Evolutionary conservation across 2,329 filamentous ascomycete genomes (phyloP), one percentile per base, ranked within the genome.

Genomic region (Aurifilum marmelostoma): DNA sequence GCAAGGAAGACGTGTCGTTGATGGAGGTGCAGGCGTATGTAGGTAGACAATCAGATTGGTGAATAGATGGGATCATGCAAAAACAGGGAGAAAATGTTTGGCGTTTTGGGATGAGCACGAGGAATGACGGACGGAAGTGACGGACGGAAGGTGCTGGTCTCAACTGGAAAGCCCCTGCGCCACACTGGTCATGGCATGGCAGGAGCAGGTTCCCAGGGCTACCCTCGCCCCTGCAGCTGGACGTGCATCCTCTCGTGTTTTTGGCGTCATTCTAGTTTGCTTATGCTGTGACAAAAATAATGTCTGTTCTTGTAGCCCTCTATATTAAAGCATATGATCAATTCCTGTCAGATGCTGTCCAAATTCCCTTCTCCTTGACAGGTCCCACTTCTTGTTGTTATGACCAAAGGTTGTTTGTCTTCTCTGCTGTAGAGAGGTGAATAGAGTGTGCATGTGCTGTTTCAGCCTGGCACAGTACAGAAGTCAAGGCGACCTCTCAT

Each of bases 91-190:
- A 54, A 24, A 27, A 27, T 12, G n/a, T 56, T 24, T 5, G 43
- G 63, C 4, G 24, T 32, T 65, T 14, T 21, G 9, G 63, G 63
- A 56, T 34, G 34, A 54, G 16, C 47, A 65, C 47, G 47, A 39
- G 43, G 47, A 41, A 29, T 41, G 63, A 54, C 32, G 63, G 63
- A 16, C 41, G 9, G 7, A n/a, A 16, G 21, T 47, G 18, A 21
- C 34, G n/a, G n/a, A n/a, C 21, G 43, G 43, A 3, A 12, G 39
- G 39, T 41, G 39, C 9, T 43, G 27, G 62, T 64, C 54, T 64
- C 47, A 65, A 7, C 16, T 50, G 18, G 47, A 43, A 21, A 47
- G 41, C 32, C 37, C 18, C 47, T 65, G 63, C 63, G 63, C 56
- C 56, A 59, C 56, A 59, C 56, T 34, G 29, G 29, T 18, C 16